Evolutionary conservation across 2,329 filamentous ascomycete species (phyloP), one percentile per base, ranked within the genome.

Genomic region (Aureobasidium musti): DNA sequence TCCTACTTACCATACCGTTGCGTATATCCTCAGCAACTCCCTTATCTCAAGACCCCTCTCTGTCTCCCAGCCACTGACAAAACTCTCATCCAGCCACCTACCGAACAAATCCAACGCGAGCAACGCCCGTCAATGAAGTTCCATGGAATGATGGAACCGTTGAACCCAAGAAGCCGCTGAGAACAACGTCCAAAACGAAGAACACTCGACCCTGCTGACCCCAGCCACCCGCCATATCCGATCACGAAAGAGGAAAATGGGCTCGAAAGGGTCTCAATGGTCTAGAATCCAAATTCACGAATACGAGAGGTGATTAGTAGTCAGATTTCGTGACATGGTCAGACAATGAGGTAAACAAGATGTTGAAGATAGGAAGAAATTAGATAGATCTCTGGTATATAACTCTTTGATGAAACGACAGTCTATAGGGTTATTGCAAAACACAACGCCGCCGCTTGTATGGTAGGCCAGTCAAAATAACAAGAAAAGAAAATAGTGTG

Each of bases 371-470:
- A 3, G 26, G 28, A 30, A 17, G 13, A 37, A 37, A 54, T 39
- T 54, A 37, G 19, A 39, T 28, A 28, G 23, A 28, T 49, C 26
- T 50, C 26, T 52, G 49, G 49, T 52, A 52, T 52, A 52, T 52
- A 52, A 8, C 26, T n/a, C 10, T 53, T 33, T 53, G 50, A 17
- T 7, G 17, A 23, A 56, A 39, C 33, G 35, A 56, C 53, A 26
- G 53, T 56, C 53, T 56, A 56, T 56, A 56, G 33, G 50, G 17
- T 33, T 50, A 11, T 52, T 52, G 28, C 7, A 37, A 37, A 37
- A 23, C n/a, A 35, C 3, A 28, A 56, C 53, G 53, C 53, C 53
- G 26, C 21, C 53, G 53, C 53, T 56, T 11, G n/a, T 21, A 41
- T 56, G n/a, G 37, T 4, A 19, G 19, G 14, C 33, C 39, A 56